Evolutionary conservation across 768 basidiomycete genomes (phyloP).

Genomic region (Boletus bicolor): DNA sequence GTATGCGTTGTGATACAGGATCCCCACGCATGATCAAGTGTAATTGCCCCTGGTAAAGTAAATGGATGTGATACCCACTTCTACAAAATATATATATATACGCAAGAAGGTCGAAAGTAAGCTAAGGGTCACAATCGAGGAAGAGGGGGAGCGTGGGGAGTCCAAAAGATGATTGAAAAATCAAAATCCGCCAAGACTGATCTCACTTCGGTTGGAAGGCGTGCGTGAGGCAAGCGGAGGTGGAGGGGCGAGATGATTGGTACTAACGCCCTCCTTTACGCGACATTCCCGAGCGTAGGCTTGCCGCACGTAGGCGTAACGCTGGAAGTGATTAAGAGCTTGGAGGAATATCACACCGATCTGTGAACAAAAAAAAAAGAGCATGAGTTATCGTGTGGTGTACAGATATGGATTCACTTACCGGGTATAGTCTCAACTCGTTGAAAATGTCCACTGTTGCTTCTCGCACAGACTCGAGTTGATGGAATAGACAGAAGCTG

Average conservation of each 20-base stretch:
- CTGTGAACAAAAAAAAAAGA: constrained; percentile 36
- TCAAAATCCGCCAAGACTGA: constrained; percentile 39
- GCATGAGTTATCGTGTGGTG: not conserved
- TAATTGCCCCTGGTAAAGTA: not conserved
- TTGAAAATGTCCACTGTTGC: constrained; percentile 82
- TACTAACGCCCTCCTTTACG: constrained; percentile 27
- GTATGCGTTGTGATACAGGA: not conserved
- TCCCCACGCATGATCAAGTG: not conserved
- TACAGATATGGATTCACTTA: constrained; percentile 36
- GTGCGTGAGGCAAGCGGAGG: constrained; percentile 32
- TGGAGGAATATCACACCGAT: constrained; percentile 77
- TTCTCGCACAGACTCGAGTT: constrained; percentile 70
- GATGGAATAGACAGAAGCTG: constrained; percentile 90
- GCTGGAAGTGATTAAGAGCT: constrained; percentile 83
- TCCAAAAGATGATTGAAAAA: not conserved
- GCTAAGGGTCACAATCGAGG: constrained; percentile 14
- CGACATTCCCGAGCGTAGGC: constrained; percentile 62
- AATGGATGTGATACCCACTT: not conserved
- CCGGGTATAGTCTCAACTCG: constrained; percentile 71
- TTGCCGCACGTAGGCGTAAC: constrained; percentile 82
- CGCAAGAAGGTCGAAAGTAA: constrained; percentile 31
- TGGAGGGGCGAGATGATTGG: constrained; percentile 35
- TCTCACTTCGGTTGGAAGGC: constrained; percentile 46
- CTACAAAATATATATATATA: constrained; percentile 17
- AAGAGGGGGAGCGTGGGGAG: not conserved